Conservation (phyloP, 305 asterid species). For the Ajuga reptans region DNA sequence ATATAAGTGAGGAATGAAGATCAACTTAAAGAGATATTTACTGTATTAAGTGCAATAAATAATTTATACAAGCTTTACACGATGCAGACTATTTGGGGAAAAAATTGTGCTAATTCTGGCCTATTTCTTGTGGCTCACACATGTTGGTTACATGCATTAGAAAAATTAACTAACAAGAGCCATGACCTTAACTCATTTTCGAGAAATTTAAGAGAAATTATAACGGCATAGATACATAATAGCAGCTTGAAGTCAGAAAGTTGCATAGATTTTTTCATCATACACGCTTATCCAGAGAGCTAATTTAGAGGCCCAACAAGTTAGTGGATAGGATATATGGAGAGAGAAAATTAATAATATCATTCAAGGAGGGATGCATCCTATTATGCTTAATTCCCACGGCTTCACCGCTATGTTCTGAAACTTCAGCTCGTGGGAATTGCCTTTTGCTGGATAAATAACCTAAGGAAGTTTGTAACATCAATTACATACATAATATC, state of each 20-base stretch:
- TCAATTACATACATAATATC: neutral
- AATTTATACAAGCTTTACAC: slow-evolving; percentile 2
- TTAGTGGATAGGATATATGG: neutral
- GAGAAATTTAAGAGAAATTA: neutral
- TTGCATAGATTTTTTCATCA: neutral
- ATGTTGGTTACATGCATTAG: neutral
- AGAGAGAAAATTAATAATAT: neutral
- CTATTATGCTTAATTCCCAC: neutral
- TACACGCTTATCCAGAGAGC: neutral
- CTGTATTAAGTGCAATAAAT: slow-evolving; percentile 4
- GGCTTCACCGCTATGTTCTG: neutral
- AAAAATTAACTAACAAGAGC: neutral
- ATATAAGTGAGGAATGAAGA: slow-evolving; percentile 22
- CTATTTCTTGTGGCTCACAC: slow-evolving; percentile 1
- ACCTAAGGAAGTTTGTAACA: neutral
- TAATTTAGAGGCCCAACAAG: neutral
- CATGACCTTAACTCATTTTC: neutral
- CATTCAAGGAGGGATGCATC: neutral
- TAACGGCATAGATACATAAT: neutral
- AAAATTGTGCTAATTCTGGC: slow-evolving; percentile 6
- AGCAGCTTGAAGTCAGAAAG: neutral
- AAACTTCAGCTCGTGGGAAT: neutral
- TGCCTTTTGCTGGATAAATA: neutral
- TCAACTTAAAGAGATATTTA: slow-evolving; percentile 10
- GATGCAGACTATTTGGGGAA: neutral